A percentile compares a stretch with the other conserved stretches of the same genome.
Conservation (phyloP, 176 grass and related monocot genomes). For the Triticum monococcum region DNA sequence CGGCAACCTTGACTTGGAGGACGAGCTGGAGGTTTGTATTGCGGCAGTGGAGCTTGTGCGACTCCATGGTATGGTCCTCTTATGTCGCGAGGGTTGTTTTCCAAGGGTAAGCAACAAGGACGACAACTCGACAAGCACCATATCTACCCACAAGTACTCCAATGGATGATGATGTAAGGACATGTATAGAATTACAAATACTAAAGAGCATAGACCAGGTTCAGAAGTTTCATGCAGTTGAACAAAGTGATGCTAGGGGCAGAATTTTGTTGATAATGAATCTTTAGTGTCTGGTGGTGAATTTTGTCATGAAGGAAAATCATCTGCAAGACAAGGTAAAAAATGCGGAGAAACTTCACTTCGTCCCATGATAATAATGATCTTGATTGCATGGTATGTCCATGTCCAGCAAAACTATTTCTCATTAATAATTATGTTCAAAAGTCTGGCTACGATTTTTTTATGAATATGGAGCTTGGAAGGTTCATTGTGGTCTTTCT, state of each 20-base stretch:
- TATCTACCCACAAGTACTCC: conserved; percentile 31
- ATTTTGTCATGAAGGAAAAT: conserved; percentile 41
- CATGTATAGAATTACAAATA: no score
- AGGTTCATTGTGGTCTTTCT: conserved; percentile 72
- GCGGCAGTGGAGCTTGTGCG: no score
- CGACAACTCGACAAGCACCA: neutral
- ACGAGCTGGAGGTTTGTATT: no score
- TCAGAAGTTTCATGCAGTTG: conserved; percentile 14
- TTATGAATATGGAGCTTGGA: conserved; percentile 74
- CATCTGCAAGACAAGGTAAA: conserved; percentile 15
- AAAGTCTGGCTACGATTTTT: conserved; percentile 32
- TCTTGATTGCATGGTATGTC: neutral
- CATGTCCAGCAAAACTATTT: conserved; percentile 36
- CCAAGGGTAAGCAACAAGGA: conserved; percentile 50
- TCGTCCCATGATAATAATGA: conserved; percentile 26
- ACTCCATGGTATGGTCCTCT: no score
- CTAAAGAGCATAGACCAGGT: neutral
- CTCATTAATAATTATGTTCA: conserved; percentile 23
- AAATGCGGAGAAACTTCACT: conserved; percentile 17
- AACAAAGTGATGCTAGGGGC: neutral
- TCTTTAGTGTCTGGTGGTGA: conserved; percentile 13
- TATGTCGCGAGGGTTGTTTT: no score
- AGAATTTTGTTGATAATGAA: conserved; percentile 32
- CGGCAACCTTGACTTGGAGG: no score
- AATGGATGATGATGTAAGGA: conserved; percentile 18